Evolutionary conservation across 257 asterid species (phyloP), one percentile per base, ranked within the genome.

Genomic region (Fraxinus excelsior): DNA sequence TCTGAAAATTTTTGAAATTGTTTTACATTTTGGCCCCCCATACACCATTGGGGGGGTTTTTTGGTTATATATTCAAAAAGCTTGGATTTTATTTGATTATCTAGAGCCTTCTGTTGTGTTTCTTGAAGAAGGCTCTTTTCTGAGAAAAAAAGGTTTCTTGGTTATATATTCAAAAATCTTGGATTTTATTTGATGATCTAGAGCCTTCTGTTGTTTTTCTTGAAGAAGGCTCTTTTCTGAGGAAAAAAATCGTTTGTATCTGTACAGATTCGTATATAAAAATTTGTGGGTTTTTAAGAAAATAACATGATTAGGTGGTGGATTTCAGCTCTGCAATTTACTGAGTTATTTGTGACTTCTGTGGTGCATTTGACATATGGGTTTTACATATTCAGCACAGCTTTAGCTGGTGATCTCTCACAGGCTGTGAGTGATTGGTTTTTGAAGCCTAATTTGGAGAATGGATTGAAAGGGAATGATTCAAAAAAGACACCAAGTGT

Each of bases 331-430:
- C 88, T 96, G 76, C 97, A 93, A 84, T 84, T 93, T 70, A 72
- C 71, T 60, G 99, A 96, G 82, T 90, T 96, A 26, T 86, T 85
- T 62, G 89, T 90, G 85, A 96, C 94, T 53, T 80, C 91, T 71
- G 6, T 93, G 82, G 94, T 93, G 86, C 99, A 96, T 91, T 73
- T 96, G 94, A n/a, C 56, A 11, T 96, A 87, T 85, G 99, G 98
- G 74, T 88, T 93, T 66, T 96, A 96, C 87, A 93, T 96, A 73
- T 93, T 96, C 58, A 93, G 97, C 88, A 78, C 98, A 7, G 99
- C 98, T 74, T 81, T 96, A 29, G 97, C 97, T 46, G 96, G 97
- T 34, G 99, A 96, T 87, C 80, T 93, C 70, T 91, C 93, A 6
- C 96, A 86, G 86, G 84, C 87, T 35, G 76, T 91, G 34, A 90